Conservation (phyloP, 306 rosid genomes). For the Cucumis sativus region DNA sequence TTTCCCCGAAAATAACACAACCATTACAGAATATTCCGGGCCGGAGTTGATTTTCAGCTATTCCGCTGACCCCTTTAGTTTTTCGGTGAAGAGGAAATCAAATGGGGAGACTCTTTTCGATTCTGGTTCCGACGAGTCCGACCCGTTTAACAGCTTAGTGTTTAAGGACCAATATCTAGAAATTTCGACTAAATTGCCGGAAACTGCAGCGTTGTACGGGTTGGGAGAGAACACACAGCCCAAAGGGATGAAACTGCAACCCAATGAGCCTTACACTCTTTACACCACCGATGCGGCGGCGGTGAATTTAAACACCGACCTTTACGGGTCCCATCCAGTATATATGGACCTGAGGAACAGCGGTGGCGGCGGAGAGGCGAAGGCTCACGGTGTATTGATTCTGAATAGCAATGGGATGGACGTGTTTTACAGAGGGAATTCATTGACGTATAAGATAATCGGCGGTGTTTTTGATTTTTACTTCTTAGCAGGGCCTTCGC, state of each 20-base stretch:
- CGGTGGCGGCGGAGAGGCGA: constrained; percentile 43
- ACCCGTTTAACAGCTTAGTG: constrained; percentile 46
- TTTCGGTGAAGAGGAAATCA: constrained; percentile 58
- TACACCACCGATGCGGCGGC: constrained; percentile 74
- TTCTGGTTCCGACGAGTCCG: constrained; percentile 33
- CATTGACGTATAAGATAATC: constrained; percentile 70
- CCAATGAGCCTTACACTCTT: constrained; percentile 69
- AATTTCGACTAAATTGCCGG: constrained; percentile 68
- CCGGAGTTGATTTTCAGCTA: constrained; percentile 56
- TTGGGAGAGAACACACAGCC: constrained; percentile 92
- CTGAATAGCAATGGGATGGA: constrained; percentile 97
- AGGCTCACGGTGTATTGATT: constrained; percentile 68
- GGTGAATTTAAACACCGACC: constrained; percentile 75
- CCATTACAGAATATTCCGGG: constrained; percentile 48
- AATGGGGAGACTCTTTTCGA: constrained; percentile 64
- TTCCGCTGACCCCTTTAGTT: constrained; percentile 62
- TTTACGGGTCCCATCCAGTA: constrained; percentile 85
- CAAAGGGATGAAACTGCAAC: constrained; percentile 70
- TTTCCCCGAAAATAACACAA: constrained; percentile 18
- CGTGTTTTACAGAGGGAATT: constrained; percentile 63
- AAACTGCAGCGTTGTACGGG: constrained; percentile 69
- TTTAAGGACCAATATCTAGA: constrained; percentile 93
- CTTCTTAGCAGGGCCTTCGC: constrained; percentile 81
- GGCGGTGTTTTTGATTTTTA: constrained; percentile 89
- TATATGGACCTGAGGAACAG: constrained; percentile 76